These are phyloP conservation scores for Colletotrichum scovillei DNA, from an alignment of 2,329 filamentous ascomycete species.

Conservation along the genomic window DNA sequence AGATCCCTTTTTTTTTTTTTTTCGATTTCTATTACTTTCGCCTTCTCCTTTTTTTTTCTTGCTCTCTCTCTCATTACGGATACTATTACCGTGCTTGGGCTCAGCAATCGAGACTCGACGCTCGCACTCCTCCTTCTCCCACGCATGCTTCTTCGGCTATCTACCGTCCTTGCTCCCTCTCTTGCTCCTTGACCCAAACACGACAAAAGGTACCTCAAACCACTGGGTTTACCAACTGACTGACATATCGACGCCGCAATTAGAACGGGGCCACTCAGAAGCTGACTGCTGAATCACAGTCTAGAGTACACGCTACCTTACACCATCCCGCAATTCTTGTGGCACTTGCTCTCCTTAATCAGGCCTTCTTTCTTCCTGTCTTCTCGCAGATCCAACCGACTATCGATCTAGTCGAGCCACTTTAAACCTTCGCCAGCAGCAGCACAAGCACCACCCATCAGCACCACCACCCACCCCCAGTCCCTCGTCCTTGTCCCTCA, in stretches of 20 bases:
- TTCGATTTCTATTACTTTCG: neutral
- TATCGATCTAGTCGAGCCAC: slow-evolving; percentile 35
- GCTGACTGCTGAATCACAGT: neutral
- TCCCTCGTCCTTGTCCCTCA: slow-evolving; percentile 26
- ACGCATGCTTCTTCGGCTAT: neutral
- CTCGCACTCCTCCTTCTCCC: neutral
- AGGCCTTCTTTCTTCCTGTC: slow-evolving; percentile 3
- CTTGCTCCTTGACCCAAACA: neutral
- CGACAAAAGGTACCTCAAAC: neutral
- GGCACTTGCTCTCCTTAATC: neutral
- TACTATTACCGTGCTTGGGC: neutral
- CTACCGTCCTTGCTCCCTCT: neutral
- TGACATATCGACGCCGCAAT: neutral
- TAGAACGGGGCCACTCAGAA: neutral
- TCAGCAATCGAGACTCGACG: neutral
- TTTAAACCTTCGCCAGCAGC: slow-evolving; percentile 34
- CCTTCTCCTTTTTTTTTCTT: neutral
- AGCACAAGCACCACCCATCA: neutral
- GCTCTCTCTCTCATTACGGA: neutral
- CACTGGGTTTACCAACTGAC: neutral
- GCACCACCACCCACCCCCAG: neutral
- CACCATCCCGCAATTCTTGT: slow-evolving; percentile 12
- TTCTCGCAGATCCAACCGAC: slow-evolving; percentile 28
- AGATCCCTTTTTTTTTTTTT: slow-evolving; percentile 1
- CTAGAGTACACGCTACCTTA: neutral